Base-by-base conservation (phyloP, 306 rosid genomes). In the Cucurbita pepo region DNA sequence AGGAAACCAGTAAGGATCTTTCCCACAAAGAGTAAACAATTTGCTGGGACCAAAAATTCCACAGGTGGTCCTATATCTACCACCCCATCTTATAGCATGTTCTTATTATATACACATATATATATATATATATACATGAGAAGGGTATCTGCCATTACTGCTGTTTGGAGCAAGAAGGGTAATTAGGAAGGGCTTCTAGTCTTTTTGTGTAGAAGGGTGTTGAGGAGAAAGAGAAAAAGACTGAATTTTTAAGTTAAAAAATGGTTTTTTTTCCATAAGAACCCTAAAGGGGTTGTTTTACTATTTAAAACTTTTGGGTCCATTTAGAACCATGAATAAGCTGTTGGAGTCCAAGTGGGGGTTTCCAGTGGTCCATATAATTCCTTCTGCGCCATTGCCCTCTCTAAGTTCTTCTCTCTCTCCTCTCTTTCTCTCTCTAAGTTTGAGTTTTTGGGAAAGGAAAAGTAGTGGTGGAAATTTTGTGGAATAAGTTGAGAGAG, bases 21-120 rank as follows among this genome's bases (percentile, higher is more conserved):
- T 69, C 13, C 73, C 21, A 25, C 2, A 22, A 22, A 47, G 48
- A 25, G 73, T 41, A 47, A 69, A 21, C 1, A 47, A 15, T 7
- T 56, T 60, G n/a, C 4, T 48, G 56, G 56, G 73, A 69, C 73
- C 73, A 69, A 69, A 44, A 69, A 48, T 69, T 45, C 40, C 73
- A 15, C 56, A 66, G 54, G 72, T 66, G 72, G 72, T 66, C 72
- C 72, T 65, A 21, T 19, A 66, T 50, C 15, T 6, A 66, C 11
- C 5, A 5, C 16, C 18, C 54, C 38, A 66, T 7, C n/a, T 41
- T 40, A 41, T 40, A 63, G 70, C 34, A 63, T 41, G 36, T 15
- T 63, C 30, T 38, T 55, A 0, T 44, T 48, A 13, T 48, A 13
- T 6, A 14, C 5, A 50, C 5, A 50, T 0, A 47, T 5, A 14